phyloP scores from a whole-genome alignment of 192 early-diverging fungal genomes.

The Rhizophlyctis rosea region DNA sequence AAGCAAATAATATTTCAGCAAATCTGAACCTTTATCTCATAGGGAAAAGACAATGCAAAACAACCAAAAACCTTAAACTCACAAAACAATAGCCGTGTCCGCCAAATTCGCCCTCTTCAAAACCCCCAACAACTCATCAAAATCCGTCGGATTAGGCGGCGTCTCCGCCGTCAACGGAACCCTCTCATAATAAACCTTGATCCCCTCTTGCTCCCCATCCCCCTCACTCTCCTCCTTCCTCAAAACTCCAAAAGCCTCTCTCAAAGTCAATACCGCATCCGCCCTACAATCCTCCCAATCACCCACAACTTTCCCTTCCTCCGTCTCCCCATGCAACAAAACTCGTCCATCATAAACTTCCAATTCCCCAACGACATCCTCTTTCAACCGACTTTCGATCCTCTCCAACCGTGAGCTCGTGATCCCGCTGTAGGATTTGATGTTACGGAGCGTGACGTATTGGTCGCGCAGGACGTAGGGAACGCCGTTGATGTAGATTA shows the following conservation, averaged over 20 bases:
- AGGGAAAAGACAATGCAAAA: constrained; percentile 5
- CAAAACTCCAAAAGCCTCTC: constrained; percentile 46
- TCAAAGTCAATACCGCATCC: constrained; percentile 50
- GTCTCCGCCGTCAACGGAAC: constrained; percentile 61
- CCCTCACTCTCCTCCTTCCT: constrained; percentile 25
- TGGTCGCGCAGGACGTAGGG: constrained; percentile 63
- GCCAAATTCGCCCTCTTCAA: constrained; percentile 37
- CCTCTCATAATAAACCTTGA: constrained; percentile 44
- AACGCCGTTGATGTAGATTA: constrained; percentile 64
- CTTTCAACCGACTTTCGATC: constrained; percentile 52
- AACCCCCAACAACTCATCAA: constrained; percentile 52
- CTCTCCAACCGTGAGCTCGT: constrained; percentile 46
- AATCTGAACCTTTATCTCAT: not conserved
- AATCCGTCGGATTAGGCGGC: constrained; percentile 48
- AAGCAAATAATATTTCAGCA: too few species aligned
- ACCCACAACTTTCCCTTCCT: constrained; percentile 40
- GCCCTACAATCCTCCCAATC: constrained; percentile 60
- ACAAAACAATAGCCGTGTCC: constrained; percentile 50
- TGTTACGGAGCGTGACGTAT: constrained; percentile 57
- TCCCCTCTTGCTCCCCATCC: not conserved
- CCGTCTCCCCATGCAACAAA: constrained; percentile 51
- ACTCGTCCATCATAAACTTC: constrained; percentile 48
- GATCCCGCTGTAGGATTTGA: constrained; percentile 58
- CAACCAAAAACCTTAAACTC: too few species aligned
- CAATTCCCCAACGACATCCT: constrained; percentile 53